These are phyloP conservation scores for Apostasia shenzhenica DNA, from an alignment of 106 monocot species.

Conservation along the genomic window DNA sequence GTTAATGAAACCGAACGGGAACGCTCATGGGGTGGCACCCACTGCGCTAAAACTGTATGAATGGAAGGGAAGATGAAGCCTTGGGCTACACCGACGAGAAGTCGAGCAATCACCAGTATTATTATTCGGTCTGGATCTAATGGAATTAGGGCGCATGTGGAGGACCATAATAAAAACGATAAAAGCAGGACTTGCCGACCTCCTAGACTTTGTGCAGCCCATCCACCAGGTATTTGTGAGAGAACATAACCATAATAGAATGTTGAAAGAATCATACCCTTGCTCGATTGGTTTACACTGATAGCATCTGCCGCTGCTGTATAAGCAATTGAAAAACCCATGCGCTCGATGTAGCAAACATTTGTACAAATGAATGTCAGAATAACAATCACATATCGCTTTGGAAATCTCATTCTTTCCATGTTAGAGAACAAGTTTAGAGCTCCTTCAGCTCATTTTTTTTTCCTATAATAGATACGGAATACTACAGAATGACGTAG, in stretches of 20 bases:
- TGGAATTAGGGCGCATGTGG: constrained; percentile 63
- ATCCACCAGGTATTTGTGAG: constrained; percentile 91
- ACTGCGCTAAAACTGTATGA: constrained; percentile 85
- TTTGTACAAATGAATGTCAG: constrained; percentile 70
- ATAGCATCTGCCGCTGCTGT: constrained; percentile 65
- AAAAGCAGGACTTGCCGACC: constrained; percentile 77
- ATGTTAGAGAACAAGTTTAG: not conserved
- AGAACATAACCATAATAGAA: constrained; percentile 90
- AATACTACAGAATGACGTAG: no score
- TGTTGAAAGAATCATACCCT: constrained; percentile 79
- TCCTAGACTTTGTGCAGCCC: constrained; percentile 69
- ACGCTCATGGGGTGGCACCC: constrained; percentile 93
- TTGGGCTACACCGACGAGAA: constrained; percentile 84
- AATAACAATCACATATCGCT: constrained; percentile 56
- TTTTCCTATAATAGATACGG: no score
- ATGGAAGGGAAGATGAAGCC: constrained; percentile 97
- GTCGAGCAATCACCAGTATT: constrained; percentile 55
- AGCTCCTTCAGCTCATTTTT: no score
- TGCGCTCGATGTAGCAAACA: constrained; percentile 73
- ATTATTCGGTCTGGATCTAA: constrained; percentile 43
- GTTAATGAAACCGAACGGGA: constrained; percentile 93
- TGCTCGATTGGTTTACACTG: constrained; percentile 71
- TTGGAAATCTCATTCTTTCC: constrained; percentile 34
- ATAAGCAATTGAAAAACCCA: constrained; percentile 91
- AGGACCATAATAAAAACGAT: constrained; percentile 82